Evolutionary conservation across 441 rosid species (phyloP).

Genomic region (Hura crepitans): DNA sequence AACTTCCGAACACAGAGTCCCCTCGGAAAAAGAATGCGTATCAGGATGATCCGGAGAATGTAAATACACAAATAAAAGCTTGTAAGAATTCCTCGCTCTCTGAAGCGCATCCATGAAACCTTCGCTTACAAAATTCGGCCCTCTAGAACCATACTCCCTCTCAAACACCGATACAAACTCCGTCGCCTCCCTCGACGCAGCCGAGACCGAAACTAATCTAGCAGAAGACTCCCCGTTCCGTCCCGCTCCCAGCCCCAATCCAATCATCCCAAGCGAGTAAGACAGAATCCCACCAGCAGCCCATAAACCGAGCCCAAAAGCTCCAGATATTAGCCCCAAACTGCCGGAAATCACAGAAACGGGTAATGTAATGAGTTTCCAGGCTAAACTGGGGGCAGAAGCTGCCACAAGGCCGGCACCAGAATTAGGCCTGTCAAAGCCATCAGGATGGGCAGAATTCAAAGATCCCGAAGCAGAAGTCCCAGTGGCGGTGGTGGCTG

Average conservation of each 20-base stretch:
- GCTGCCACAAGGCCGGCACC: slow-evolving; percentile 20
- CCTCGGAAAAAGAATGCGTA: slow-evolving; percentile 62
- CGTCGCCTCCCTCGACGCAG: slow-evolving; percentile 71
- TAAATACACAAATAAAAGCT: slow-evolving; percentile 81
- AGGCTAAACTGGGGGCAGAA: slow-evolving; percentile 55
- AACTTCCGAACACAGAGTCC: slow-evolving; percentile 62
- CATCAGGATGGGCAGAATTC: slow-evolving; percentile 27
- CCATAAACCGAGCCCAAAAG: slow-evolving; percentile 89
- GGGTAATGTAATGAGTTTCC: slow-evolving; percentile 81
- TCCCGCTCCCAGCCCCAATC: slow-evolving; percentile 49
- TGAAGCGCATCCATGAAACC: slow-evolving; percentile 94
- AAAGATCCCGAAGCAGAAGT: slow-evolving; percentile 6
- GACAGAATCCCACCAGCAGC: slow-evolving; percentile 88
- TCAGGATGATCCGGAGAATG: slow-evolving; percentile 97
- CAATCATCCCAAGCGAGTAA: slow-evolving; percentile 76
- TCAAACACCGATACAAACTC: slow-evolving; percentile 70
- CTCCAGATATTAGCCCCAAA: slow-evolving; percentile 78
- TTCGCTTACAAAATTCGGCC: slow-evolving; percentile 71
- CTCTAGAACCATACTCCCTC: slow-evolving; percentile 58
- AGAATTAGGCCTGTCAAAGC: slow-evolving; percentile 25
- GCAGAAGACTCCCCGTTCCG: slow-evolving; percentile 44
- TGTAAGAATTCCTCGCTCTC: slow-evolving; percentile 63
- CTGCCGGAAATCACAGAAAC: slow-evolving; percentile 78
- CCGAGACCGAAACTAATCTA: slow-evolving; percentile 52
- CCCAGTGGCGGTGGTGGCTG: slow-evolving; percentile 11